Base-by-base conservation (phyloP, 163 green algal genomes). In the Scenedesmus sp. region DNA sequence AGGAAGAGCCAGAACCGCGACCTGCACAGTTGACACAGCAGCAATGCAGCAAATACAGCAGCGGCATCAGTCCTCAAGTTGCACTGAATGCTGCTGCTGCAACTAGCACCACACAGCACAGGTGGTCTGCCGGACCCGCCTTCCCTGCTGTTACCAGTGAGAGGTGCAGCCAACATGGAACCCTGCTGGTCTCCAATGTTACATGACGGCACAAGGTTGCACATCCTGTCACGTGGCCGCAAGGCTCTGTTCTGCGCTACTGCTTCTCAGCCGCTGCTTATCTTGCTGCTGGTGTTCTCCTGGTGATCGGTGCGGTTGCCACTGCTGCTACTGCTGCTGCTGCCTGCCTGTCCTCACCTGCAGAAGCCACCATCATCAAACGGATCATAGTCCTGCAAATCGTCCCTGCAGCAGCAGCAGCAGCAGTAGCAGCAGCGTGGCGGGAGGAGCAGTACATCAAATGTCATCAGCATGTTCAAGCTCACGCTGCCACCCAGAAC, bases 301-400 rank as follows among this genome's bases (percentile, higher is more conserved):
- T 46, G 34, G 34, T 46, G 34, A 46, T 46, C 34, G 34, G 34
- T 46, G 73, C 18, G 13, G 73, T 82, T 18, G 1, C 76, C 15
- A n/a, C 76, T 20, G 76, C 76, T n/a, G 76, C 46, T 56, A 3
- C 79, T 86, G 79, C 6, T 16, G 79, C 46, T 82, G 74, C 26
- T 82, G 26, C 55, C 20, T 54, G 70, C 13, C 52, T 70, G 84
- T 64, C 6, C 85, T 12, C 56, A 94, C 94, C 94, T 94, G 95
- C 97, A 98, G 90, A 96, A 97, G 7, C 95, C 93, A 46, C 96
- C 97, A 46, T 98, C 97, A 67, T 98, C 96, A 93, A 97, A 99
- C 3, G 95, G 83, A 70, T 98, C 97, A 84, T 95, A 96, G 4
- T 95, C 94, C 55, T 93, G 90, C 62, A 93, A 56, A 5, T 93